Base-by-base conservation (phyloP, 306 rosid species). In the Sesbania bispinosa region DNA sequence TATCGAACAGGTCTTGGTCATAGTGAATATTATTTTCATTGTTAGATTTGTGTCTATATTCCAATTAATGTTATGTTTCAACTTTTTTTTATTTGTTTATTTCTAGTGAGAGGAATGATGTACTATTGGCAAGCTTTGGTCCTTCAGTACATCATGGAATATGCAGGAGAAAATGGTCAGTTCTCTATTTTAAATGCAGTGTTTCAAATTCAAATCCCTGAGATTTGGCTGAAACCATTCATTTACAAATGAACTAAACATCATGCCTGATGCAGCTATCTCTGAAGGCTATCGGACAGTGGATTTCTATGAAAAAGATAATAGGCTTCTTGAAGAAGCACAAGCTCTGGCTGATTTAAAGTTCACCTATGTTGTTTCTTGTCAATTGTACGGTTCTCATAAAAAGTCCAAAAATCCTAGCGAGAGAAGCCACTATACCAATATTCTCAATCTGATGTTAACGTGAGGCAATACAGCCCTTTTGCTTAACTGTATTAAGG, bases 41-140 rank as follows among this genome's bases (percentile, higher is more conserved):
- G 7, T 14, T 45, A 60, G 43, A 62, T 65, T 48, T 75, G 43
- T 69, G 13, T 76, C 14, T 42, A 8, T 21, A 33, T 46, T 24
- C 33, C 42, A 78, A 76, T 48, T 60, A 41, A 67, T 54, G 29
- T 16, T 58, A n/a, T 47, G 59, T 21, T 62, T 77, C 42, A 18
- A 11, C 54, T 38, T 59, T 35, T 63, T 75, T 75, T 24, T 9
- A 0, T 61, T 67, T 81, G 36, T 53, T 79, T 83, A 47, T 64
- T 30, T 39, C 62, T 82, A 94, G 99, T 91, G 83, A 88, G 99
- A 79, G 99, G 99, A 77, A 94, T 94, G 97, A 91, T 94, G 99
- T 94, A 94, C 86, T 88, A 91, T 58, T 72, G 86, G 81, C 48
- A 66, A 66, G 99, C 96, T 68, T 80, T 94, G 53, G 79, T 67